phyloP scores from a whole-genome alignment of 163 green algal species.

The Prototheca wickerhamii region DNA sequence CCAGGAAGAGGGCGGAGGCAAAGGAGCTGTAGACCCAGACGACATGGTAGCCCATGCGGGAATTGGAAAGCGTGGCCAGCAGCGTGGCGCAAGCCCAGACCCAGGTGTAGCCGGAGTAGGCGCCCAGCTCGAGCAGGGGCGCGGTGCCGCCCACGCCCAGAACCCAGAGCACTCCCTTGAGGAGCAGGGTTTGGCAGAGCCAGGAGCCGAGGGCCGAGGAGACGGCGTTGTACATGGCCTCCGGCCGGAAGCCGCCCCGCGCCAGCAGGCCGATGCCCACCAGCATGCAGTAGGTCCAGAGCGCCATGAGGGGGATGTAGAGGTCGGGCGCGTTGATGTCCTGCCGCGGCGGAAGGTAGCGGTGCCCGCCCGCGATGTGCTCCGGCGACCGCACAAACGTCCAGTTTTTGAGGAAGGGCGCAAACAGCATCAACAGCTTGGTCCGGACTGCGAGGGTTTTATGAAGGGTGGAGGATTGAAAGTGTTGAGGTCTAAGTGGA shows the following conservation, averaged over 20 bases:
- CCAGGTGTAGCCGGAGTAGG: slow-evolving; percentile 81
- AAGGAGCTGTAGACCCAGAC: slow-evolving; percentile 65
- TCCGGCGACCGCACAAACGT: slow-evolving; percentile 76
- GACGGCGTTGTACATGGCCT: slow-evolving; percentile 64
- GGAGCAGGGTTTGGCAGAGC: slow-evolving; percentile 59
- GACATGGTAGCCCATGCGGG: slow-evolving; percentile 47
- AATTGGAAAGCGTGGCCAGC: slow-evolving; percentile 18
- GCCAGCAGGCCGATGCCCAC: slow-evolving; percentile 8
- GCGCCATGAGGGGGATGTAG: slow-evolving; percentile 86
- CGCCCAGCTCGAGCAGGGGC: slow-evolving; percentile 71
- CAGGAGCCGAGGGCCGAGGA: slow-evolving; percentile 38
- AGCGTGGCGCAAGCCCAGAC: slow-evolving; percentile 50
- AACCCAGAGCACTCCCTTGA: slow-evolving; percentile 61
- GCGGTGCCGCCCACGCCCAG: slow-evolving; percentile 52
- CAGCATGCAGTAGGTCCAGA: slow-evolving; percentile 74
- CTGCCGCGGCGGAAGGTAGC: slow-evolving; percentile 73
- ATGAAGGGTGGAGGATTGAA: neutral
- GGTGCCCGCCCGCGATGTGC: slow-evolving; percentile 68
- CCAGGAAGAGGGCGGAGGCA: slow-evolving; percentile 78
- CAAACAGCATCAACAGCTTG: slow-evolving; percentile 87
- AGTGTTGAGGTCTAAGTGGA: neutral
- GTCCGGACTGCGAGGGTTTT: slow-evolving; percentile 50
- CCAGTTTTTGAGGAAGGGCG: slow-evolving; percentile 74
- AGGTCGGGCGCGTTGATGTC: slow-evolving; percentile 94
- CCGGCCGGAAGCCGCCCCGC: slow-evolving; percentile 42